Evolutionary conservation across 495 filamentous ascomycete genomes (phyloP), one percentile per base, ranked within the genome.

Genomic region (Aspergillus ostianus): DNA sequence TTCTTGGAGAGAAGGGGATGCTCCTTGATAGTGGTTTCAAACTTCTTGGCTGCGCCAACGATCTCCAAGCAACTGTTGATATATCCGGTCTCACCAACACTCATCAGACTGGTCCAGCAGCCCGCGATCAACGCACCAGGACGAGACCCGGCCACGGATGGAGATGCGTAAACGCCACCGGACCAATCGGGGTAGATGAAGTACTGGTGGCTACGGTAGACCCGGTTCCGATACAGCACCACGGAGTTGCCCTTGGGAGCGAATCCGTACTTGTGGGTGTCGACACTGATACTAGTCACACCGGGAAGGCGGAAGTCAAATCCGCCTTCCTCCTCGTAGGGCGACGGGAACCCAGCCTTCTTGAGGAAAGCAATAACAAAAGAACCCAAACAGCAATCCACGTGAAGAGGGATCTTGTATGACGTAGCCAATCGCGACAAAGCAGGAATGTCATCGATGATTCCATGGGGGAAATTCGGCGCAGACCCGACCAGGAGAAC

Each of bases 181-280:
- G 89, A 87, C 94, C 94, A 99, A 71, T 93, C 88, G 6, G 95
- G 88, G 41, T 89, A 92, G 72, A 99, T 85, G 73, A 96, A 98
- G 80, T 99, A 99, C 70, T 97, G 94, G 70, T 97, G 89, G 41
- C 82, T 80, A 60, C 94, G 87, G 51, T 96, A 84, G 47, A 83
- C 74, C 46, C 85, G 78, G 56, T 83, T 90, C 67, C 95, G 91
- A 80, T 98, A 98, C 55, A 99, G 84, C 18, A 97, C 75, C 9
- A 92, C 93, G 27, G 87, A 91, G 79, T 94, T 98, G 56, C 94
- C 94, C 75, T 98, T 98, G 21, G 94, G 94, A 0, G 94, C 95
- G 73, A 99, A 99, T 23, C 94, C 94, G 72, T 99, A 98, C 73
- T 98, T 98, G 78, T 98, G 94, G 29, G 94, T 99, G 70, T 99